Percentiles rank a stretch among this genome's conserved stretches.
Evolutionary conservation across 208 protist genomes (phyloP).

Genomic region (Leishmania mexicana): DNA sequence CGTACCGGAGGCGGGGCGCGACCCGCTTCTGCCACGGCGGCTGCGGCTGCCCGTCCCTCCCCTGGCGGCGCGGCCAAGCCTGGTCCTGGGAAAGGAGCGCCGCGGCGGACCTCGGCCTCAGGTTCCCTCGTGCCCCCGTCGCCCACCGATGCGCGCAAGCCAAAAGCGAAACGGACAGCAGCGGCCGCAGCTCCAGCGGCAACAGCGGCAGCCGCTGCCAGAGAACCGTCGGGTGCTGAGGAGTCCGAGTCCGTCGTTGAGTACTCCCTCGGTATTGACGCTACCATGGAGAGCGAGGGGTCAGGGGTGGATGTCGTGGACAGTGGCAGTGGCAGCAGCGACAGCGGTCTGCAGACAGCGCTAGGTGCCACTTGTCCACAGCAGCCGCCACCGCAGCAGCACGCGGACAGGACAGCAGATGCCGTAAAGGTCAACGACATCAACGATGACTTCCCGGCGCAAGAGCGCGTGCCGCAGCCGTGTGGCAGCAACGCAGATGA

Average conservation of each 20-base stretch:
- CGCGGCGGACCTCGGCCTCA: neutral
- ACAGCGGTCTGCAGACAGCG: conserved; percentile 8
- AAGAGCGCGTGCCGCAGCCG: neutral
- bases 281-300: conserved; percentile 5
- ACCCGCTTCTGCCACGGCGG: neutral
- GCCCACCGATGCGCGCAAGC: neutral
- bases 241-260: conserved; percentile 18
- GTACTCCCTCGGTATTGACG: conserved; percentile 18
- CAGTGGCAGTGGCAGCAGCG: neutral
- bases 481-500: conserved; percentile 7
- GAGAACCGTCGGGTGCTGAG: neutral
- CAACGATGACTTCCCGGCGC: neutral
- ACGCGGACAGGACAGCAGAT: neutral
- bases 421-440: neutral
- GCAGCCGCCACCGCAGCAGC: neutral
- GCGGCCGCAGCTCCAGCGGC: neutral
- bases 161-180: neutral
- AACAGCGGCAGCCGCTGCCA: neutral
- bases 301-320: neutral
- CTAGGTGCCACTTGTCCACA: neutral
- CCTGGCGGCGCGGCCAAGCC: neutral
- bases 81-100: neutral
- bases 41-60: neutral
- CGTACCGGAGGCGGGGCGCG: neutral
- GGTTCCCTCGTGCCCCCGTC: neutral